Percentiles rank a stretch among this genome's conserved stretches.
Conservation (phyloP, 805 yeast genomes). For the Candida montana region DNA sequence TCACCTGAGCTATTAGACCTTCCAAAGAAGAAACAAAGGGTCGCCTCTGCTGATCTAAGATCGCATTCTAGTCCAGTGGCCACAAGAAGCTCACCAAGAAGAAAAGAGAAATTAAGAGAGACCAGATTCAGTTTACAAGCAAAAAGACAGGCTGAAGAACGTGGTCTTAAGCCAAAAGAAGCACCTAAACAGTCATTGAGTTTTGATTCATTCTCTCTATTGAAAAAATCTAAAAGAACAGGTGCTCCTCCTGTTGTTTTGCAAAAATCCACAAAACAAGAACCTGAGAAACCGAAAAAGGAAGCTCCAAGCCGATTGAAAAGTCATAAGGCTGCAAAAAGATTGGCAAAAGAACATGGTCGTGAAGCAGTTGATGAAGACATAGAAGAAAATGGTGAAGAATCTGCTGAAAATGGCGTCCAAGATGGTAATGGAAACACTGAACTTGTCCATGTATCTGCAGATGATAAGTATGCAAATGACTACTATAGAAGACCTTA, state of each 20-base stretch:
- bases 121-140: neutral
- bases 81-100: neutral
- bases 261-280: too few species aligned
- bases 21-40: too few species aligned
- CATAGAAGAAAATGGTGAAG: conserved; percentile 8
- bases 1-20: too few species aligned
- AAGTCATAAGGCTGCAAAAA: neutral
- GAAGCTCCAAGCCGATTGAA: neutral
- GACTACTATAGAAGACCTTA: too few species aligned
- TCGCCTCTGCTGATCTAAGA: too few species aligned
- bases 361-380: neutral
- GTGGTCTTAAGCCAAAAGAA: neutral
- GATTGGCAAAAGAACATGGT: neutral
- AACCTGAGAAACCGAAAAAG: too few species aligned
- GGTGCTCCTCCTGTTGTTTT: neutral
- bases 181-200: neutral
- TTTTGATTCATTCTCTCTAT: neutral
- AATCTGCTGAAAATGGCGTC: too few species aligned
- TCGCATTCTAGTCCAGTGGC: neutral
- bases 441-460: neutral
- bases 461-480: too few species aligned
- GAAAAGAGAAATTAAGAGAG: neutral
- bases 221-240: conserved; percentile 1
- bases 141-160: neutral
- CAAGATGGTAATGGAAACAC: neutral